Percentiles rank a stretch among this genome's conserved stretches.
phyloP scores from a whole-genome alignment of 345 rosid species.

The Moricandia arvensis region DNA sequence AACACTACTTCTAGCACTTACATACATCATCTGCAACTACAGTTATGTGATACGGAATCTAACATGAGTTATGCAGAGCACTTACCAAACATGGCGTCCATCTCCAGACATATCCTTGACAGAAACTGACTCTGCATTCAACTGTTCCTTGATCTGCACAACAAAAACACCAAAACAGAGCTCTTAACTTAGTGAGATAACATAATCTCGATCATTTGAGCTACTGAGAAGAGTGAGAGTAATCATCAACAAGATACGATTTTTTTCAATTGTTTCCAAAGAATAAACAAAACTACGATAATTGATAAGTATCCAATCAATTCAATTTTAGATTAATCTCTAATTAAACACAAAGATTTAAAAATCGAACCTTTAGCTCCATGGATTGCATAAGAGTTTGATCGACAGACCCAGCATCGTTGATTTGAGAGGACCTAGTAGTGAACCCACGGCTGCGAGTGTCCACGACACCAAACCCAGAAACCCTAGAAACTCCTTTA shows the following conservation, averaged over 20 bases:
- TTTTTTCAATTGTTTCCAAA: too few relatives aligned
- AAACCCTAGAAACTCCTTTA: conserved; percentile 28
- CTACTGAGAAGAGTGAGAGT: background rate
- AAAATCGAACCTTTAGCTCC: conserved; percentile 70
- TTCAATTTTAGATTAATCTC: background rate
- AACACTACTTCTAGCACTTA: background rate
- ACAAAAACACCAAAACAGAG: background rate
- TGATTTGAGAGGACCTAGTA: conserved; percentile 61
- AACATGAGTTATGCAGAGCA: background rate
- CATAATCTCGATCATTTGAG: background rate
- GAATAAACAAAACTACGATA: too few relatives aligned
- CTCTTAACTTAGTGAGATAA: background rate
- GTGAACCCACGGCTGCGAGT: conserved; percentile 44
- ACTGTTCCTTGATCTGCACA: conserved; percentile 70
- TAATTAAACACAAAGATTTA: background rate
- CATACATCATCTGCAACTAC: background rate
- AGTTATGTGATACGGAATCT: background rate
- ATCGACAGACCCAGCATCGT: conserved; percentile 82
- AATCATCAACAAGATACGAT: background rate
- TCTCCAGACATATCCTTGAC: conserved; percentile 95
- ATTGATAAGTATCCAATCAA: background rate
- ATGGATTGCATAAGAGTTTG: conserved; percentile 85
- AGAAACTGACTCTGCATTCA: conserved; percentile 72
- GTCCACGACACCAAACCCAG: conserved; percentile 31
- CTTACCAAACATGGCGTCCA: conserved; percentile 89